Percentiles rank a stretch among this genome's conserved stretches.
Conservation (phyloP, 2,329 filamentous ascomycete genomes). For the Aspergillus sp. region DNA sequence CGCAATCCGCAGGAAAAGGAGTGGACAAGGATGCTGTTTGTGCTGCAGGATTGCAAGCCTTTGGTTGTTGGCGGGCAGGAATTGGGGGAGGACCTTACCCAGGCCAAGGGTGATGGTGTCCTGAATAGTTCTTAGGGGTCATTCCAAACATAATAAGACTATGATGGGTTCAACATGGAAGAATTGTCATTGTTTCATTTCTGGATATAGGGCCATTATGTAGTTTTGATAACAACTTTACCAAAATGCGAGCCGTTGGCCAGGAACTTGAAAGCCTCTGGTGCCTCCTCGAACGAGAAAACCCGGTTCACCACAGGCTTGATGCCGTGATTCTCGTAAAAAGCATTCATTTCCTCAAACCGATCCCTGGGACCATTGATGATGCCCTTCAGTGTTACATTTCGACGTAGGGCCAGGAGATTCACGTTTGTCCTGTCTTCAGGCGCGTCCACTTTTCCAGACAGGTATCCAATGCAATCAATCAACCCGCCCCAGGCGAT, state of each 20-base stretch:
- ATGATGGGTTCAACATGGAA: too few relatives aligned
- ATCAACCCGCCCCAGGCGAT: slow-evolving; percentile 49
- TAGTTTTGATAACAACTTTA: slow-evolving; percentile 55
- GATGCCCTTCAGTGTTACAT: slow-evolving; percentile 58
- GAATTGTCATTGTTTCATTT: too few relatives aligned
- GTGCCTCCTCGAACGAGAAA: slow-evolving; percentile 53
- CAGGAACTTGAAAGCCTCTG: slow-evolving; percentile 55
- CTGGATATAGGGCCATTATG: neutral
- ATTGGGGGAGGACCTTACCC: slow-evolving; percentile 28
- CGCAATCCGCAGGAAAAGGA: slow-evolving; percentile 48
- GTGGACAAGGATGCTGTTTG: slow-evolving; percentile 50
- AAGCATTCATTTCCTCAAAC: slow-evolving; percentile 42
- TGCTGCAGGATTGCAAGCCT: slow-evolving; percentile 29
- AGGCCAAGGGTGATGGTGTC: slow-evolving; percentile 2
- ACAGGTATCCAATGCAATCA: slow-evolving; percentile 49
- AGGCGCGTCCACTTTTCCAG: slow-evolving; percentile 55
- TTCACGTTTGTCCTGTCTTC: slow-evolving; percentile 61
- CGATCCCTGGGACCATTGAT: slow-evolving; percentile 62
- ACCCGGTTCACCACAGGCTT: slow-evolving; percentile 54
- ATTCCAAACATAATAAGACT: too few relatives aligned
- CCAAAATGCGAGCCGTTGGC: slow-evolving; percentile 55
- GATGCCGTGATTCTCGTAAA: slow-evolving; percentile 35
- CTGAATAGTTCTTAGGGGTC: neutral
- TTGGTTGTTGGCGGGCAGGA: slow-evolving; percentile 21
- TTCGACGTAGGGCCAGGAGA: slow-evolving; percentile 52